Evolutionary conservation across 306 rosid species (phyloP).

Genomic region (Medicago arabica): DNA sequence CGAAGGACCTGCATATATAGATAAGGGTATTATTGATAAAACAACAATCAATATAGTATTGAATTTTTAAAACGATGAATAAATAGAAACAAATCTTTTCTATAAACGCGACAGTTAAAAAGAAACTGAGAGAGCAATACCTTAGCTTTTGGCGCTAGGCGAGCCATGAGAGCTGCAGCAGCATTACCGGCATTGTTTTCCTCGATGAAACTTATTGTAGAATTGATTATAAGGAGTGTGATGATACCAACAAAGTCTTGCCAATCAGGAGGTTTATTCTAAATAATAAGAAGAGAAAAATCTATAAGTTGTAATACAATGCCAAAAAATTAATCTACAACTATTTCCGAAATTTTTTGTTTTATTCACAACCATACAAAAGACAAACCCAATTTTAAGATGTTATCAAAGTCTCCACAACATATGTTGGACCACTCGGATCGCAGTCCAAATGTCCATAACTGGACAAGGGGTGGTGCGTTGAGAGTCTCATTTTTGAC

Average conservation of each 20-base stretch:
- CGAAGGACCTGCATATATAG: constrained; percentile 62
- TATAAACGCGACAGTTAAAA: background rate
- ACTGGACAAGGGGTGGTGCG: no score
- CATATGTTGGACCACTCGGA: no score
- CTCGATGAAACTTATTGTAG: background rate
- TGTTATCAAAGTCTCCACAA: no score
- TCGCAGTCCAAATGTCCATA: no score
- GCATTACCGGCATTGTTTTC: constrained; percentile 83
- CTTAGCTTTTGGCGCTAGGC: constrained; percentile 85
- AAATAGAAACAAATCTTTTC: no score
- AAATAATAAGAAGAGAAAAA: no score
- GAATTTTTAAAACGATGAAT: no score
- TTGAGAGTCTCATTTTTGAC: no score
- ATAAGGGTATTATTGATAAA: background rate
- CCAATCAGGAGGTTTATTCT: background rate
- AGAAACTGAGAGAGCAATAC: background rate
- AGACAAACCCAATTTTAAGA: no score
- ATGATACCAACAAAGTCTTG: background rate
- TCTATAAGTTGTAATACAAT: background rate
- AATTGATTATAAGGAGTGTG: background rate
- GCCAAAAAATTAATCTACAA: background rate
- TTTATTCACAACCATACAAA: no score
- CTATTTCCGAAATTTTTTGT: no score
- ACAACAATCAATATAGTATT: background rate
- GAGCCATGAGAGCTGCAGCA: constrained; percentile 90